Evolutionary conservation across 495 filamentous ascomycete species (phyloP).

Genomic region (Tuber calosporum): DNA sequence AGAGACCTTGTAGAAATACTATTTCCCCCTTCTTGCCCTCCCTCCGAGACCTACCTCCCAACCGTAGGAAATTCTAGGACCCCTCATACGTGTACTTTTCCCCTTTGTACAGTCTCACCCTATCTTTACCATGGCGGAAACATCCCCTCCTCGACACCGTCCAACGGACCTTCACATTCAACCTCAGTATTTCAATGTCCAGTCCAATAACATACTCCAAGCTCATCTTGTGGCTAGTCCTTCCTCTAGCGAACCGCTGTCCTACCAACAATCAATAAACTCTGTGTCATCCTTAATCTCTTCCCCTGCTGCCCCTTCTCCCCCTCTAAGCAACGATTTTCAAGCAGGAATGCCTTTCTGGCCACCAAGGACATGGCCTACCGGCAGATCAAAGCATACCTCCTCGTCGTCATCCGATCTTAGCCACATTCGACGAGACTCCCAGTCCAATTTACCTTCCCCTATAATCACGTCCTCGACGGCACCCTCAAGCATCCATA

Average conservation of each 20-base stretch:
- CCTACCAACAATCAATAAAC: background rate
- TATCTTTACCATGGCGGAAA: background rate
- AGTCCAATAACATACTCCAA: background rate
- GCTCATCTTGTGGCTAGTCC: background rate
- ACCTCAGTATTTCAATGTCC: background rate
- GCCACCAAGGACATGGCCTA: background rate
- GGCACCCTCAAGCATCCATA: background rate
- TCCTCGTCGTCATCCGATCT: background rate
- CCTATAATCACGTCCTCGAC: background rate
- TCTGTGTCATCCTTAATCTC: background rate
- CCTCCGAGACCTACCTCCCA: background rate
- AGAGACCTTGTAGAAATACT: conserved; percentile 4
- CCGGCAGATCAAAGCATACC: background rate
- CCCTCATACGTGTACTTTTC: background rate
- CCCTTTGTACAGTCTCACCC: background rate
- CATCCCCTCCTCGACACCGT: background rate
- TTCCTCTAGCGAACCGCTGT: background rate
- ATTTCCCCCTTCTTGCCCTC: background rate
- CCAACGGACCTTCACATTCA: background rate
- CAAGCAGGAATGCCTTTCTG: conserved; percentile 1
- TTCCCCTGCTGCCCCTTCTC: background rate
- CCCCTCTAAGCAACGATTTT: background rate
- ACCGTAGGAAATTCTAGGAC: background rate
- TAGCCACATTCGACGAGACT: background rate
- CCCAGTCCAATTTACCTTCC: background rate